Evolutionary conservation across 2,329 filamentous ascomycete genomes (phyloP).

Genomic region (Calcarisporium arbuscula): DNA sequence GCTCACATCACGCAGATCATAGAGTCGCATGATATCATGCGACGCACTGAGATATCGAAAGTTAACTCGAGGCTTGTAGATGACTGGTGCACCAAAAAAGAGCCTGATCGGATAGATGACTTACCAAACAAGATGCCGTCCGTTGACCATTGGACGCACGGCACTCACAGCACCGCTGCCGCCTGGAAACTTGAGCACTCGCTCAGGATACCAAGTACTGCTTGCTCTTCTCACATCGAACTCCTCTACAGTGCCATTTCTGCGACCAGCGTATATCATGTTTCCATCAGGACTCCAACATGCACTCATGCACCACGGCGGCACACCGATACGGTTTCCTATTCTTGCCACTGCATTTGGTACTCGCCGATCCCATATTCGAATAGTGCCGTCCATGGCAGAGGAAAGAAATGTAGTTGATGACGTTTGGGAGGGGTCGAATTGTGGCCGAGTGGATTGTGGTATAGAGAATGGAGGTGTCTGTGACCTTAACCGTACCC

Average conservation of each 20-base stretch:
- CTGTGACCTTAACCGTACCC: constrained; percentile 31
- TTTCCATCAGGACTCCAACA: constrained; percentile 97
- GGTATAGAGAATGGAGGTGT: constrained; percentile 29
- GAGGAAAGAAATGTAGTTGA: constrained; percentile 83
- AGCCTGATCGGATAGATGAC: constrained; percentile 20
- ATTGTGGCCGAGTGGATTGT: too few species aligned
- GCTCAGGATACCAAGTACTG: constrained; percentile 63
- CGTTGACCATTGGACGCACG: constrained; percentile 85
- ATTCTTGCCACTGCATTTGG: constrained; percentile 75
- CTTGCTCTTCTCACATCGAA: constrained; percentile 74
- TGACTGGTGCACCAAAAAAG: background rate
- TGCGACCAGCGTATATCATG: constrained; percentile 83
- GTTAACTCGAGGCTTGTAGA: background rate
- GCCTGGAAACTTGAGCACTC: constrained; percentile 79
- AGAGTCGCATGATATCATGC: constrained; percentile 87
- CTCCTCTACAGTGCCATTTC: constrained; percentile 92
- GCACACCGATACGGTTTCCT: constrained; percentile 64
- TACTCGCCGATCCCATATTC: constrained; percentile 87
- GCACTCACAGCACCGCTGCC: constrained; percentile 88
- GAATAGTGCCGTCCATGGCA: constrained; percentile 77
- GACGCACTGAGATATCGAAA: constrained; percentile 71
- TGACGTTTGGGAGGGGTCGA: constrained; percentile 54
- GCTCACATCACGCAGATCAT: constrained; percentile 69
- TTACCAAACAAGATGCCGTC: constrained; percentile 77
- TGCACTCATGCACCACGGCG: constrained; percentile 95